Conservation (phyloP, 106 monocot species). For the Dendrobium catenatum region DNA sequence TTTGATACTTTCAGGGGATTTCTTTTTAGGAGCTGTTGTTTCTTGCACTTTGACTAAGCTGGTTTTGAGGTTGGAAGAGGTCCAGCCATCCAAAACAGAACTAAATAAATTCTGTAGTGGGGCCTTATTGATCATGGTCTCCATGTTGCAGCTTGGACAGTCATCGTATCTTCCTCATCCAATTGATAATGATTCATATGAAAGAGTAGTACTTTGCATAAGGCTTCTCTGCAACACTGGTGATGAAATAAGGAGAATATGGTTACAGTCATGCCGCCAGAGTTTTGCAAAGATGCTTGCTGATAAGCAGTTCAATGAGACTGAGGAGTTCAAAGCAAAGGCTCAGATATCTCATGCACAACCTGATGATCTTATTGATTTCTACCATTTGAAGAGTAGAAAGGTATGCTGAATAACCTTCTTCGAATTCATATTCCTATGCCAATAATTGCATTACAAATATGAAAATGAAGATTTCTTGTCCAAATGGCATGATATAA, state of each 20-base stretch:
- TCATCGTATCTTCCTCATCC: conserved; percentile 63
- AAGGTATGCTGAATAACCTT: conserved; percentile 36
- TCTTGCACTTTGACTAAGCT: conserved; percentile 80
- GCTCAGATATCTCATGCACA: conserved; percentile 77
- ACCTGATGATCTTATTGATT: conserved; percentile 96
- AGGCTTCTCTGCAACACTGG: conserved; percentile 87
- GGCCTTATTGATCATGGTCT: conserved; percentile 64
- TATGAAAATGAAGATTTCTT: not conserved
- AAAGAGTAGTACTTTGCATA: conserved; percentile 77
- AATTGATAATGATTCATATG: conserved; percentile 83
- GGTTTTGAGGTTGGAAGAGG: conserved; percentile 76
- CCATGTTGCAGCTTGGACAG: conserved; percentile 79
- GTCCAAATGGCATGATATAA: not conserved
- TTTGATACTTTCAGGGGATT: conserved; percentile 70
- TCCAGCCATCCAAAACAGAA: conserved; percentile 65
- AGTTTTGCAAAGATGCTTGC: conserved; percentile 88
- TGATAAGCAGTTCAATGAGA: conserved; percentile 83
- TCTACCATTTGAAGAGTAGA: conserved; percentile 89
- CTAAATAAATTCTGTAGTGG: conserved; percentile 45
- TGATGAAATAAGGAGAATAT: conserved; percentile 76
- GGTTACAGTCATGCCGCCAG: conserved; percentile 79
- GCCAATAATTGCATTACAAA: not conserved
- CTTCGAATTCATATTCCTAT: not conserved
- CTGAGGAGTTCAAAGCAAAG: conserved; percentile 72
- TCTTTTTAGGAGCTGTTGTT: conserved; percentile 77